Conservation (phyloP, 176 grass and related monocot species). For the Chrysopogon serrulatus region DNA sequence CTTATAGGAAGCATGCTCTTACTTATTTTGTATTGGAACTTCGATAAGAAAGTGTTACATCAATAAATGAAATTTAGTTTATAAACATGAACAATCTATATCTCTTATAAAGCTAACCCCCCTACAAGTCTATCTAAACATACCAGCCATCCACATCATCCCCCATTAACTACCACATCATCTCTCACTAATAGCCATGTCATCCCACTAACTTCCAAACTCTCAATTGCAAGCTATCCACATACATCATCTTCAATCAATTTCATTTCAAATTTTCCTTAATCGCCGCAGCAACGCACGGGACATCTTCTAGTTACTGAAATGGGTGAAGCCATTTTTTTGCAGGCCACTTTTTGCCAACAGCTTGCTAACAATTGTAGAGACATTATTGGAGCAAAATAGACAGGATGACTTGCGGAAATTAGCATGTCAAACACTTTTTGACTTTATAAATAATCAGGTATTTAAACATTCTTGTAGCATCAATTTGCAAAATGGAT, state of each 20-base stretch:
- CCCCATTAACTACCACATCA: too few relatives aligned
- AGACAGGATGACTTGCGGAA: constrained; percentile 73
- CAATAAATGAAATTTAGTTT: neutral
- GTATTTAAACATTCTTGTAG: constrained; percentile 42
- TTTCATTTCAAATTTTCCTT: too few relatives aligned
- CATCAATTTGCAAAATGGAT: constrained; percentile 1
- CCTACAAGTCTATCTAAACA: too few relatives aligned
- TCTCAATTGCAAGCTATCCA: too few relatives aligned
- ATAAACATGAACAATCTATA: neutral
- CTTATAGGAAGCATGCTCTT: neutral
- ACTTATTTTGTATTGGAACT: neutral
- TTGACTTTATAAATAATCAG: constrained; percentile 94
- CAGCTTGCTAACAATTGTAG: constrained; percentile 79
- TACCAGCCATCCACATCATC: too few relatives aligned
- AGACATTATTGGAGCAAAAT: constrained; percentile 83
- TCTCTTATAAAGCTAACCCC: too few relatives aligned
- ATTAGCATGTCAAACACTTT: constrained; percentile 75
- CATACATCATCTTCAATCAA: too few relatives aligned
- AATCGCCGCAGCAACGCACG: too few relatives aligned
- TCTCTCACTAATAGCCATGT: too few relatives aligned
- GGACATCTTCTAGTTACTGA: too few relatives aligned
- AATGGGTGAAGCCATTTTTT: constrained; percentile 23
- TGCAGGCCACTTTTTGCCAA: constrained; percentile 92
- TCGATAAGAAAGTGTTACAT: neutral
- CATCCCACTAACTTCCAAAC: too few relatives aligned